Base-by-base conservation (phyloP, 2,329 filamentous ascomycete genomes). In the Lasiodiplodia sp. region DNA sequence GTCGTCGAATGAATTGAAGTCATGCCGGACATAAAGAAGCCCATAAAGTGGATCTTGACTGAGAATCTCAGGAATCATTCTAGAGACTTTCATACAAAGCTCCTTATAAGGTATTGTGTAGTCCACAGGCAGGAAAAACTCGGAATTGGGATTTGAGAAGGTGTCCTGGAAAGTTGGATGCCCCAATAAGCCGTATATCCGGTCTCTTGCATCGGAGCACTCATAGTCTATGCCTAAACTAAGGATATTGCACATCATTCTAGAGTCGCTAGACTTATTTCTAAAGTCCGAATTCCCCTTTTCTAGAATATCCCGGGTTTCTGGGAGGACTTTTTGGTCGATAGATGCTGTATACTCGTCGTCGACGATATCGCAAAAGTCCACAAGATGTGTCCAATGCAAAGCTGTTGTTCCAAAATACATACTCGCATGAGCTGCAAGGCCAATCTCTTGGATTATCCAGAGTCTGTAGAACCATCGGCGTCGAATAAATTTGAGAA, bases 381-480 rank as follows among this genome's bases (percentile, higher is more conserved):
- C 18, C n/a, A 4, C 2, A 18, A 53, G 23, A 28, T 28, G 21
- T 14, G 3, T 10, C 66, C 66, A 68, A 18, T 4, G 1, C 23
- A 56, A 3, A 16, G 28, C 6, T 21, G 37, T 31, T 14, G 14
- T 18, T 34, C 66, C 66, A 31, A n/a, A 68, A n/a, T 65, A 21
- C 10, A 68, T 18, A 1, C 7, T 16, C 4, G 57, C 55, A n/a
- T 65, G 14, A 62, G 40, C 14, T 2, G 47, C 56, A 16, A 68
- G 40, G 2, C 38, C 47, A 23, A 68, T 60, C 25, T 68, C 67
- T 34, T 68, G 67, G 16, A 65, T 2, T 11, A 65, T 65, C 56
- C 66, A 68, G 8, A 68, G n/a, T 4, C 66, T 57, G 4, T 1
- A 0, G 21, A 64, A 68, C 66, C 65, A 67, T 37, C n/a, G 3